Conservation (phyloP, 2,329 filamentous ascomycete genomes). For the Xenosphaeropsis pyriputrescens region DNA sequence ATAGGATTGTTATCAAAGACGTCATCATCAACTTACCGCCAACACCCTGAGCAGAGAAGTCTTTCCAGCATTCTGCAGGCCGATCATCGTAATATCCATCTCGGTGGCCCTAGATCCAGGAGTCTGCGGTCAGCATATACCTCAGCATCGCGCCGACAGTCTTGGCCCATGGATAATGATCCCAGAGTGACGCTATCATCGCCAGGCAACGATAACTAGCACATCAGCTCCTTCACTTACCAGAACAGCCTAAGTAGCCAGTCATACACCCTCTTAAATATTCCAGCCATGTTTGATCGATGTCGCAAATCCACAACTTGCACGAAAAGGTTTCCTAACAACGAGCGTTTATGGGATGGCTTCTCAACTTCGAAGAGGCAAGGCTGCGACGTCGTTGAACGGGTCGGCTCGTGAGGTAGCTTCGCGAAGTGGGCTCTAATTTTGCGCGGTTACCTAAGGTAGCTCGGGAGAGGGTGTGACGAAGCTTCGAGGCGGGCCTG, state of each 20-base stretch:
- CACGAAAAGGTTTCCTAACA: neutral
- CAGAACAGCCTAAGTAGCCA: conserved; percentile 97
- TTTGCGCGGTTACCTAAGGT: too few species aligned
- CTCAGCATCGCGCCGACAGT: conserved; percentile 4
- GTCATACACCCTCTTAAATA: conserved; percentile 94
- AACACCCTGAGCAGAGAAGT: conserved; percentile 87
- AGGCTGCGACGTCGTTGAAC: too few species aligned
- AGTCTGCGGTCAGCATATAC: conserved; percentile 7
- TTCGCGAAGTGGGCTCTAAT: too few species aligned
- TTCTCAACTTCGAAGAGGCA: too few species aligned
- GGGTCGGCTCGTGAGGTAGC: too few species aligned
- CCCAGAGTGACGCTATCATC: neutral
- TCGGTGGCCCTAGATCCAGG: conserved; percentile 66
- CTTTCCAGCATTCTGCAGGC: conserved; percentile 95
- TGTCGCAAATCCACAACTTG: conserved; percentile 3
- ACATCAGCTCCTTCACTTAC: conserved; percentile 34
- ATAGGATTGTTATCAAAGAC: conserved; percentile 1
- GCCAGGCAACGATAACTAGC: neutral
- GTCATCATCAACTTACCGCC: conserved; percentile 52
- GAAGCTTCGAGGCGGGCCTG: too few species aligned
- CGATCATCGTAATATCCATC: conserved; percentile 99
- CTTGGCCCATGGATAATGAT: neutral
- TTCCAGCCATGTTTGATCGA: conserved; percentile 57
- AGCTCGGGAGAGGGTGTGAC: too few species aligned
- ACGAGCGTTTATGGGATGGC: too few species aligned